Conservation (phyloP, 2,329 filamentous ascomycete genomes). For the Penicillium vulpinum region DNA sequence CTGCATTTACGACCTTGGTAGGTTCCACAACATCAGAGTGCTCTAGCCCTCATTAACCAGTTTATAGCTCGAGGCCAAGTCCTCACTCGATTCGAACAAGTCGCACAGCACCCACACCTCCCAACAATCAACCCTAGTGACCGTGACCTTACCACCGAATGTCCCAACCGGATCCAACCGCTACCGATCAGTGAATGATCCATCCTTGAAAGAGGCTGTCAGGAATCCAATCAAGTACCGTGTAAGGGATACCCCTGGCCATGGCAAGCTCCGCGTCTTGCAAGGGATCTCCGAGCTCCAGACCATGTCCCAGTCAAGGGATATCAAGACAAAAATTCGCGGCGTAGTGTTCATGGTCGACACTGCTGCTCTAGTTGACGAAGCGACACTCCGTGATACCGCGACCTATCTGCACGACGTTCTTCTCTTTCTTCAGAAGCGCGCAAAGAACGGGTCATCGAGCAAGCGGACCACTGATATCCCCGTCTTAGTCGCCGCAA, state of each 20-base stretch:
- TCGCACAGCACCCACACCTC: slow-evolving; percentile 59
- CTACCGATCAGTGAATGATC: slow-evolving; percentile 67
- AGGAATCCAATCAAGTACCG: slow-evolving; percentile 41
- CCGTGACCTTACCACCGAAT: slow-evolving; percentile 56
- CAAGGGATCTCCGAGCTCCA: slow-evolving; percentile 47
- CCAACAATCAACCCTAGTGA: slow-evolving; percentile 58
- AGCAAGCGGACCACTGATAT: slow-evolving; percentile 61
- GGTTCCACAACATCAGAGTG: slow-evolving; percentile 13
- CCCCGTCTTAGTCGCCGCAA: slow-evolving; percentile 81
- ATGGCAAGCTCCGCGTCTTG: slow-evolving; percentile 82
- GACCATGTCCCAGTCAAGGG: slow-evolving; percentile 34
- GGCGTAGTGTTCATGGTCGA: slow-evolving; percentile 90
- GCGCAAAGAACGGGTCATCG: slow-evolving; percentile 54
- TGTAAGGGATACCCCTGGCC: slow-evolving; percentile 78
- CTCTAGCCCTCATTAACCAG: background rate
- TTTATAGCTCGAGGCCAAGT: slow-evolving; percentile 47
- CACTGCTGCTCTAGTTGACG: slow-evolving; percentile 62
- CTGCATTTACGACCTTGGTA: slow-evolving; percentile 77
- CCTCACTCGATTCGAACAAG: slow-evolving; percentile 38
- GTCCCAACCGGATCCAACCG: slow-evolving; percentile 58
- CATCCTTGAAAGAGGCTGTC: slow-evolving; percentile 58
- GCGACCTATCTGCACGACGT: slow-evolving; percentile 87
- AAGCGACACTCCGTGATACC: slow-evolving; percentile 62
- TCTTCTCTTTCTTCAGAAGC: slow-evolving; percentile 77
- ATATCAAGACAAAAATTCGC: slow-evolving; percentile 51